Base-by-base conservation (phyloP, 202 grass and related monocot genomes). In the Cymbopogon flexuosus region DNA sequence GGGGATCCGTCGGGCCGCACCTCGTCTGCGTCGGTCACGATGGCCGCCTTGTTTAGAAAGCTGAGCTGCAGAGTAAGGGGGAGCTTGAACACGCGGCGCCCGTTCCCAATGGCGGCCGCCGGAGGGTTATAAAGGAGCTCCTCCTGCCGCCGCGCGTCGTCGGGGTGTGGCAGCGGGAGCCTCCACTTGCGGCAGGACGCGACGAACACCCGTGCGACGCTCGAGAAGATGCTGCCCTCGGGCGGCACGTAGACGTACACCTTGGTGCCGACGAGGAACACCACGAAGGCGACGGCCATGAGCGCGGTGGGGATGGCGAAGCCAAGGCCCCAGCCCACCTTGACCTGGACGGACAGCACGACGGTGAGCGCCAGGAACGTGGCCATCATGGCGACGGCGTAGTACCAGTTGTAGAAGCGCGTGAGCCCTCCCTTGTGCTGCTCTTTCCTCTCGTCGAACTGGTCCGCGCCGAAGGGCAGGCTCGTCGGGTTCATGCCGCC, bases 1-100 rank as follows among this genome's bases (percentile, higher is more conserved):
- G 83, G 72, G 4, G 37, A 65, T 16, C 87, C 83, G 42, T 88
- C 78, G 10, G 72, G 33, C 15, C 87, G 70, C 15, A 84, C 37
- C 58, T 74, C 87, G 22, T 54, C 88, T 52, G 76, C 80, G 24
- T 89, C 77, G 12, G 80, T 86, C 24, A 88, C 59, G 61, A 92
- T 71, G 58, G 87, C 90, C 5, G 90, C 93, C 85, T 86, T 92
- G 88, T 96, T 90, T 11, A 96, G 67, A 31, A 88, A 90, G 39
- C 75, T 80, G n/a, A 92, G 70, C 6, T 92, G 73, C 56, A 63
- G 4, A 46, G 85, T 96, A 30, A 89, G 90, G 7, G 36, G 79
- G 14, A 94, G 81, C 85, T 40, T 88, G 60, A 76, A 78, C 23
- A 85, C 68, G 8, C 59, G 57, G 57, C 52, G 31, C 0, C 24